Evolutionary conservation across 1,284 basidiomycete genomes (phyloP).

Genomic region (Leccinum fuscescens): DNA sequence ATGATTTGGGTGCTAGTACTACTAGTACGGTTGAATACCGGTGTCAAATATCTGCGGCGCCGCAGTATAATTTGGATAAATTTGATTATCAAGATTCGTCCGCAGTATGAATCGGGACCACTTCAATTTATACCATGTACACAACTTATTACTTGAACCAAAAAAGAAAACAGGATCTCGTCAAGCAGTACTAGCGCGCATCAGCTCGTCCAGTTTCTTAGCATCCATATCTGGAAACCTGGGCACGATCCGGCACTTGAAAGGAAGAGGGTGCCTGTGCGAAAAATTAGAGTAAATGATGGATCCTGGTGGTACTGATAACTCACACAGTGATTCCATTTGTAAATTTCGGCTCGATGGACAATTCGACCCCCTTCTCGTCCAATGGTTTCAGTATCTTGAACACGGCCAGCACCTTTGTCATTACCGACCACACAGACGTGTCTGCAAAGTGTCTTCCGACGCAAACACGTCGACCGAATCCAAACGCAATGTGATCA

Average conservation of each 20-base stretch:
- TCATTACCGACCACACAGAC: conserved; percentile 2
- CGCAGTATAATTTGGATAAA: too few species aligned
- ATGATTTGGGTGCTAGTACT: too few species aligned
- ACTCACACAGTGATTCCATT: neutral
- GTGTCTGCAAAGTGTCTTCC: conserved; percentile 12
- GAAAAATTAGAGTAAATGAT: neutral
- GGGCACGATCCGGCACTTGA: conserved; percentile 9
- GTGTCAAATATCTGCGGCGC: too few species aligned
- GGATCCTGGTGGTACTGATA: neutral
- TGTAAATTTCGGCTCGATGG: neutral
- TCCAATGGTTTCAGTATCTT: neutral
- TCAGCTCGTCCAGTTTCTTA: conserved; percentile 9
- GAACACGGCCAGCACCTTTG: neutral
- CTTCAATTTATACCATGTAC: too few species aligned
- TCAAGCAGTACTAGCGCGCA: conserved; percentile 2
- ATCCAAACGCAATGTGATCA: conserved; percentile 6
- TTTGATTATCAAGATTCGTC: too few species aligned
- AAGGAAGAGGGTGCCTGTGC: conserved; percentile 12
- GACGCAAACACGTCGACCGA: conserved; percentile 5
- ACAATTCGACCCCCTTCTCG: neutral
- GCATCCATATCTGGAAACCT: conserved; percentile 8
- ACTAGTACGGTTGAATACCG: too few species aligned
- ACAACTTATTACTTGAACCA: too few species aligned
- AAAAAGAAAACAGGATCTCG: neutral
- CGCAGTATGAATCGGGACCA: too few species aligned